These are phyloP conservation scores for Exutisphaerella laricina DNA, from an alignment of 2,329 filamentous ascomycete genomes.

Conservation along the genomic window DNA sequence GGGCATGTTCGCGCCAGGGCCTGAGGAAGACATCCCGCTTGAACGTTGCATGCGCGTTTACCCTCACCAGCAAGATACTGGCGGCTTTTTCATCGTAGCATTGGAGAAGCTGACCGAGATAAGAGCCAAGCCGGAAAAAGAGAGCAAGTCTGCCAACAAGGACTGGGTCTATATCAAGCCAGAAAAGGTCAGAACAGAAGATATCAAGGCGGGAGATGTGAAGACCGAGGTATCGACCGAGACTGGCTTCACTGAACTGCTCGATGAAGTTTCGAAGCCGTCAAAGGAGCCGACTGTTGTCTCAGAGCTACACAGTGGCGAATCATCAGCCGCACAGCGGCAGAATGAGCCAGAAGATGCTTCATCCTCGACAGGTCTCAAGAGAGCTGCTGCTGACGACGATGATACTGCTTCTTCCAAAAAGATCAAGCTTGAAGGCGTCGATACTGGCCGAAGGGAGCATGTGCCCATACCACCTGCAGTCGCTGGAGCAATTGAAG, in stretches of 20 bases:
- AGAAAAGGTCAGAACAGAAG: no score
- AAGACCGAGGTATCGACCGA: constrained; percentile 19
- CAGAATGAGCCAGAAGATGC: constrained; percentile 17
- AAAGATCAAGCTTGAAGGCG: constrained; percentile 22
- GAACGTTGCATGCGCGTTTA: constrained; percentile 92
- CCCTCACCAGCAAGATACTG: constrained; percentile 91
- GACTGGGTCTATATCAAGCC: constrained; percentile 28
- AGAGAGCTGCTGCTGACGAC: constrained; percentile 39
- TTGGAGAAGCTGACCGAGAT: constrained; percentile 88
- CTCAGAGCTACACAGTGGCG: constrained; percentile 7
- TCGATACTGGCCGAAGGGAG: constrained; percentile 11
- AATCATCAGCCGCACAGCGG: constrained; percentile 13
- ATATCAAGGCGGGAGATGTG: no score
- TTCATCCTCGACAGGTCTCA: constrained; percentile 22
- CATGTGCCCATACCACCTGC: constrained; percentile 22
- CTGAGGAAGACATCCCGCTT: constrained; percentile 61
- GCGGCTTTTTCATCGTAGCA: constrained; percentile 95
- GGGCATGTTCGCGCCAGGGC: constrained; percentile 75
- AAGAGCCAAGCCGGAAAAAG: constrained; percentile 65
- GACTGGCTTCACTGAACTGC: constrained; percentile 34
- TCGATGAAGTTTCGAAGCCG: constrained; percentile 36
- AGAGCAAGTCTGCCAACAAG: constrained; percentile 40
- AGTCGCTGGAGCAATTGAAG: constrained; percentile 16
- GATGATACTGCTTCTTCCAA: constrained; percentile 35
- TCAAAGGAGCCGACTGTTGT: constrained; percentile 15